These are phyloP conservation scores for Colletotrichum euphorbiae DNA, from an alignment of 2,329 filamentous ascomycete genomes.

Conservation along the genomic window DNA sequence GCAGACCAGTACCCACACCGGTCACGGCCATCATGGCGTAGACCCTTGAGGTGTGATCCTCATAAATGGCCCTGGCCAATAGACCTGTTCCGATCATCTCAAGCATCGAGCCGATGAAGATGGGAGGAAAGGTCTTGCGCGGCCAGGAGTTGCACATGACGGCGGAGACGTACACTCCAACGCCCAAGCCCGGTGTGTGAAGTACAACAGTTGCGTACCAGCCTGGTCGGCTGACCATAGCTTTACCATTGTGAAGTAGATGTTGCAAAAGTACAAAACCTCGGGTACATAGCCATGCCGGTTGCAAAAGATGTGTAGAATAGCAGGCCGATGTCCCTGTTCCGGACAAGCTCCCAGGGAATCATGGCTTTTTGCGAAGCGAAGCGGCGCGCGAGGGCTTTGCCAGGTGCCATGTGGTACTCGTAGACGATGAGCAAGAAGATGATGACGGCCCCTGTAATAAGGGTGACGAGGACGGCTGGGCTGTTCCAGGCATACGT, in stretches of 20 bases:
- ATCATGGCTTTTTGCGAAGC: constrained; percentile 72
- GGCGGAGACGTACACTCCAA: constrained; percentile 68
- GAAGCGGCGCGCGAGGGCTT: constrained; percentile 58
- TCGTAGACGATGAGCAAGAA: constrained; percentile 62
- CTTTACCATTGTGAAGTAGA: constrained; percentile 74
- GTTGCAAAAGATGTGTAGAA: constrained; percentile 70
- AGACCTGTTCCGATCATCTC: constrained; percentile 70
- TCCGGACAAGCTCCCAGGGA: constrained; percentile 67
- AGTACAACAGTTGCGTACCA: constrained; percentile 71
- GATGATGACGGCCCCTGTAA: constrained; percentile 57
- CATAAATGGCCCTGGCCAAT: constrained; percentile 67
- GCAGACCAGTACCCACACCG: constrained; percentile 71
- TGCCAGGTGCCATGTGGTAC: constrained; percentile 64
- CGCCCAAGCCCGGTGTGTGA: constrained; percentile 71
- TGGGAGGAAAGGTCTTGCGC: constrained; percentile 69
- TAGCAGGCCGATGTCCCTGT: constrained; percentile 70
- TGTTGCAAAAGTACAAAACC: constrained; percentile 76
- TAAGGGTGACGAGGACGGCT: constrained; percentile 61
- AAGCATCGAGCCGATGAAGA: constrained; percentile 66
- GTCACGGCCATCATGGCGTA: constrained; percentile 76
- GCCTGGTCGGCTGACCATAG: constrained; percentile 57
- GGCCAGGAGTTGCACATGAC: constrained; percentile 71
- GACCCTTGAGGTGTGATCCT: constrained; percentile 60
- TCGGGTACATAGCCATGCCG: constrained; percentile 63
- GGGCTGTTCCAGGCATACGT: constrained; percentile 63